Conservation (phyloP, 768 basidiomycete species). For the Exidia glandulosa region DNA sequence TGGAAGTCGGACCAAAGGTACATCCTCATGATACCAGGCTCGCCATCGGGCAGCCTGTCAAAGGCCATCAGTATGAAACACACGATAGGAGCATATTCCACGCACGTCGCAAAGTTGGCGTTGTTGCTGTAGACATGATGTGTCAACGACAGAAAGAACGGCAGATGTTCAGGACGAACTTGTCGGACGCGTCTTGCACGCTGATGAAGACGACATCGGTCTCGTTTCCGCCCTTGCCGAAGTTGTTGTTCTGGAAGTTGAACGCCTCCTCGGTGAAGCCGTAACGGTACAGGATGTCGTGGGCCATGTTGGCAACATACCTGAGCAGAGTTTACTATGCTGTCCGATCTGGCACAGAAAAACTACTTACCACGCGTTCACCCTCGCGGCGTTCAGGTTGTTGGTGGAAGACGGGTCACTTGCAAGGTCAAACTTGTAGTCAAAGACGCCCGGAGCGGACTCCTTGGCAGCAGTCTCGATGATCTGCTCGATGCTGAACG, state of each 20-base stretch:
- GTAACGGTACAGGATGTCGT: constrained; percentile 4
- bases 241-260: constrained; percentile 30
- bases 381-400: constrained; percentile 1
- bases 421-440: constrained; percentile 15
- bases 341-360: too few relatives aligned
- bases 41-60: constrained; percentile 21
- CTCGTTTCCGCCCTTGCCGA: constrained; percentile 24
- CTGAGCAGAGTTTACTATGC: too few relatives aligned
- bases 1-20: constrained; percentile 20
- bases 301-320: constrained; percentile 2
- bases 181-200: constrained; percentile 19
- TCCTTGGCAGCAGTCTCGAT: background rate
- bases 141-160: constrained; percentile 15
- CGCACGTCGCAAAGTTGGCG: background rate
- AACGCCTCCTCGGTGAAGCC: constrained; percentile 7
- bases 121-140: constrained; percentile 36
- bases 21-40: constrained; percentile 9
- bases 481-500: background rate
- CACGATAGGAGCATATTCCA: background rate
- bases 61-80: background rate
- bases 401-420: constrained; percentile 19
- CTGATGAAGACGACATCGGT: constrained; percentile 25
- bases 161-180: constrained; percentile 8
- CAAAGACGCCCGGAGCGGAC: constrained; percentile 7
- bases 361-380: too few relatives aligned